Conservation (phyloP, 208 protist genomes). For the Kentomonas sorsogonicus region DNA sequence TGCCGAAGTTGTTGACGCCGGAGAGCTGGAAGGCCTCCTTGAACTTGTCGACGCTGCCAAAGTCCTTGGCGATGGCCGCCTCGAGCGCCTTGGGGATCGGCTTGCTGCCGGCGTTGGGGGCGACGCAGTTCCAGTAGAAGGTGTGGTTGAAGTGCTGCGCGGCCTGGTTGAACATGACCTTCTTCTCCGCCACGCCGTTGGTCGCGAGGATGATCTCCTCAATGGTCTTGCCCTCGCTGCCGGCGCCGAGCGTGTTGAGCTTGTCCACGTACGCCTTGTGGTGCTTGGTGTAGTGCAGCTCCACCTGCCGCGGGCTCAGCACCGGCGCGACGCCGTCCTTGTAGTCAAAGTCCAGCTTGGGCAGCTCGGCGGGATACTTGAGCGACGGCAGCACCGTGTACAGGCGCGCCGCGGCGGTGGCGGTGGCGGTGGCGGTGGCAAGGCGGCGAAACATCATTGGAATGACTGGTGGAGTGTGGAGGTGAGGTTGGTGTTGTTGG, state of each 20-base stretch:
- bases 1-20: slow-evolving; percentile 90
- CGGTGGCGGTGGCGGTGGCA: background rate
- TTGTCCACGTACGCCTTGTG: slow-evolving; percentile 92
- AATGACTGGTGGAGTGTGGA: no score
- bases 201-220: slow-evolving; percentile 67
- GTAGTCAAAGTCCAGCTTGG: slow-evolving; percentile 59
- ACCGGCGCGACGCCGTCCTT: slow-evolving; percentile 70
- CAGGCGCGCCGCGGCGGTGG: slow-evolving; percentile 3
- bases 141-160: slow-evolving; percentile 93
- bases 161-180: slow-evolving; percentile 85
- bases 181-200: slow-evolving; percentile 40
- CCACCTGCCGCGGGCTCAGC: slow-evolving; percentile 74
- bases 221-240: slow-evolving; percentile 75
- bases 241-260: slow-evolving; percentile 75
- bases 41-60: slow-evolving; percentile 86
- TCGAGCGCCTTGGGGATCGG: slow-evolving; percentile 63
- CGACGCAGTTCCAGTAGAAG: slow-evolving; percentile 87
- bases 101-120: slow-evolving; percentile 57
- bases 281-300: slow-evolving; percentile 92
- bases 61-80: slow-evolving; percentile 58
- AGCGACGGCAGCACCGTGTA: slow-evolving; percentile 61
- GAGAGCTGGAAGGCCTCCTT: slow-evolving; percentile 75
- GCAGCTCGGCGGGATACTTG: slow-evolving; percentile 67
- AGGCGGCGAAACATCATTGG: slow-evolving; percentile 6
- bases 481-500: no score